Base-by-base conservation (phyloP, 768 basidiomycete genomes). In the Clitopilus passeckerianus region DNA sequence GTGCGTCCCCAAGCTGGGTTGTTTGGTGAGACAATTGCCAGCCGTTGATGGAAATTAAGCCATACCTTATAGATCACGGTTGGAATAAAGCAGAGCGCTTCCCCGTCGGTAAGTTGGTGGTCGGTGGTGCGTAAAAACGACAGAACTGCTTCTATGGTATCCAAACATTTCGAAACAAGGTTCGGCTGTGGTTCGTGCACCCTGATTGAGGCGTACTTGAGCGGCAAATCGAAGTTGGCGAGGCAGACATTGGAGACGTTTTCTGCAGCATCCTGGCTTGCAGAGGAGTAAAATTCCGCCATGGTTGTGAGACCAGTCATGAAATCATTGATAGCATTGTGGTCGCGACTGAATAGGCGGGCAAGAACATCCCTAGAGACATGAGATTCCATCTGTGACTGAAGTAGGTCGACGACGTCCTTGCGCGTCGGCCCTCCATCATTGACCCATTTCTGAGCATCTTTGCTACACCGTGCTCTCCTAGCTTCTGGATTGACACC, bases 201-300 rank as follows among this genome's bases (percentile, higher is more conserved):
- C 65, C 91, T 91, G 67, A 98, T 85, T 1, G 95, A 96, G 27
- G 89, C 84, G 65, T 98, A 99, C 79, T 98, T 98, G 68, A 98
- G 76, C 1, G 90, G 85, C 34, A 98, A 78, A 71, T 99, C 97
- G 52, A 93, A 86, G 68, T 94, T 98, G 24, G 93, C 90, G 46
- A 96, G 67, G 59, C 92, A 87, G 20, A 89, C 74, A 35, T 80
- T 80, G 68, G 83, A 83, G 18, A 87, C 70, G 56, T 75, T 77
- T 44, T 89, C 84, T 30, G 85, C 83, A 18, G 81, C 83, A 20
- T 77, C 76, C 24, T 82, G 77, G 18, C 9, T 10, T 16, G 84
- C 81, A 54, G 75, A 75, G 54, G 82, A 71, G 72, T 86, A 95
- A 68, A 93, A 89, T 1, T 95, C 92, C 57, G 86, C 81, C 20